Conservation (phyloP, 1,284 basidiomycete species). For the Trichosporon asahii region DNA sequence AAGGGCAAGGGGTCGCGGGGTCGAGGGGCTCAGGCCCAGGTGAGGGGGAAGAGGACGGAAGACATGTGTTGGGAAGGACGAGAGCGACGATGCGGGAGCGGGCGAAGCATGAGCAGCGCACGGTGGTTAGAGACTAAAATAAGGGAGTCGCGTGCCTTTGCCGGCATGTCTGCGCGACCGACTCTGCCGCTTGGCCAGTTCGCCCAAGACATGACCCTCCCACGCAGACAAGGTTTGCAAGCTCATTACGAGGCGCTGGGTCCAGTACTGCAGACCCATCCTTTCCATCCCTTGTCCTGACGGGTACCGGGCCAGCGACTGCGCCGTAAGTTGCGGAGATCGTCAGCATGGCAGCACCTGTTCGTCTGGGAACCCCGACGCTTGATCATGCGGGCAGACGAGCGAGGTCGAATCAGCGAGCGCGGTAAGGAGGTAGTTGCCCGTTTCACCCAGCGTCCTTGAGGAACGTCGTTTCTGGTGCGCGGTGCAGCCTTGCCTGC, state of each 20-base stretch:
- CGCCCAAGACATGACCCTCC: background rate
- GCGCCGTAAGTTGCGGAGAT: background rate
- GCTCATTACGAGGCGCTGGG: background rate
- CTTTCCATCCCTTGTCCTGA: background rate
- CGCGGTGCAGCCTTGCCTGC: background rate
- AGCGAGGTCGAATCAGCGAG: background rate
- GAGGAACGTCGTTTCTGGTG: background rate
- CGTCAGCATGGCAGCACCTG: background rate
- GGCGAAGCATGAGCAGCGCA: background rate
- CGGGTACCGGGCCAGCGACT: background rate
- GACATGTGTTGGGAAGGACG: conserved; percentile 6
- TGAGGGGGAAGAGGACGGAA: conserved; percentile 3
- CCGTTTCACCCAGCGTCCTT: background rate
- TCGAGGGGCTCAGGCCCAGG: conserved; percentile 4
- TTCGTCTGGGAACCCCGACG: background rate
- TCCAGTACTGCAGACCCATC: background rate
- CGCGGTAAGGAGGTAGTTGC: background rate
- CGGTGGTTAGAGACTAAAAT: conserved; percentile 3
- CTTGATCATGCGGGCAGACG: background rate
- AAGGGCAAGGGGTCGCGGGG: background rate
- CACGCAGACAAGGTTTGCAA: conserved; percentile 1
- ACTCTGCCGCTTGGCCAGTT: background rate
- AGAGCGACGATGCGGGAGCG: conserved; percentile 2
- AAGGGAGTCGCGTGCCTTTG: conserved; percentile 10
- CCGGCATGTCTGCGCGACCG: conserved; percentile 4